Base-by-base conservation (phyloP, 2,329 filamentous ascomycete species). In the Cladosporium sp. region DNA sequence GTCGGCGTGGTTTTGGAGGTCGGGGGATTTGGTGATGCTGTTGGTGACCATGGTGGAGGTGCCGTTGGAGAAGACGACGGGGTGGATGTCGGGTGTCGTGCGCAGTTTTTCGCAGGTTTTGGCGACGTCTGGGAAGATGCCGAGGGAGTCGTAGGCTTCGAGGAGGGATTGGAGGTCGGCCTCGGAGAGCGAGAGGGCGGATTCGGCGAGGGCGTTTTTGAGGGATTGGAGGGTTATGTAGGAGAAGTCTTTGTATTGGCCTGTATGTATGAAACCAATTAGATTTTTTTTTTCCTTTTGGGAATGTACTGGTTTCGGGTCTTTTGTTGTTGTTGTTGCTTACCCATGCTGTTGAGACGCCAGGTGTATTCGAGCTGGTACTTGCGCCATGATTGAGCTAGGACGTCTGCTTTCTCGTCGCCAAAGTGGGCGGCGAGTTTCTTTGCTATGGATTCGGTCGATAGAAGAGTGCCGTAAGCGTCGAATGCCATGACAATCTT, bases 361-460 rank as follows among this genome's bases (percentile, higher is more conserved):
- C 89, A 93, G 46, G 90, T 91, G 71, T 92, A 93, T 76, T 92
- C 90, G 10, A 93, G 80, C 76, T 93, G 90, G 72, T 89, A 89
- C 32, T 84, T 83, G 64, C 90, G 82, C 85, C 90, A 92, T 72
- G 85, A 76, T 18, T 82, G 75, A 5, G 89, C 86, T 34, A 92
- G 81, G 0, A 76, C 76, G 26, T 81, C 76, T 2, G 88, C 86
- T 69, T 84, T 83, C 5, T 87, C 85, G 32, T 84, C 75, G 7
- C 85, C 87, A 70, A 87, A 87, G 64, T 88, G 76, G 34, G 79
- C 76, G 18, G 83, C 82, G 14, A 93, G 79, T 66, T 88, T 81
- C 39, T 82, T 77, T 7, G 84, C 83, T 67, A 92, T 91, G 32
- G 88, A 90, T 51, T 87, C 85, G 1, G 90, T 91, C 11, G 89